A percentile compares a stretch with the other conserved stretches of the same genome.
Evolutionary conservation across 1,284 basidiomycete species (phyloP).

Genomic region (Ceratobasidium sp.): DNA sequence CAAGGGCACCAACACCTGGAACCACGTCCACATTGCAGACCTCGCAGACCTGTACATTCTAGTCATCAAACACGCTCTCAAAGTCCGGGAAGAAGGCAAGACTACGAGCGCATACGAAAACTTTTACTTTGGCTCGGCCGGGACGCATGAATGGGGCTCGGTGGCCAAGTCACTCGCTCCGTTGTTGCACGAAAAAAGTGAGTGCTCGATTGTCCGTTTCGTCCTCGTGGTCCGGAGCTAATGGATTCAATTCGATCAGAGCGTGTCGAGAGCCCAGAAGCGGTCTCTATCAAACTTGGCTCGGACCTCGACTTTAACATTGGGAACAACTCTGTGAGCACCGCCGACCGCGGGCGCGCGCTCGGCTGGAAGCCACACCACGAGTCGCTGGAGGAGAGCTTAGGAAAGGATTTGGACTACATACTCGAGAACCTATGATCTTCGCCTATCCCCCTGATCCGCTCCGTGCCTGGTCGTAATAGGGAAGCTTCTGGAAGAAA

Average conservation of each 20-base stretch:
- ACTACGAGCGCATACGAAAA: slow-evolving; percentile 31
- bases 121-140: slow-evolving; percentile 41
- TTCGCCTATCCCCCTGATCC: not conserved
- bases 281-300: slow-evolving; percentile 1
- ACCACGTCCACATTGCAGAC: slow-evolving; percentile 45
- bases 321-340: slow-evolving; percentile 21
- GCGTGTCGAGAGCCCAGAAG: slow-evolving; percentile 3
- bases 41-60: slow-evolving; percentile 44
- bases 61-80: slow-evolving; percentile 43
- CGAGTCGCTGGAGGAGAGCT: not conserved
- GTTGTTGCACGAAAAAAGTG: slow-evolving; percentile 35
- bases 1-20: slow-evolving; percentile 49
- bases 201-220: not conserved
- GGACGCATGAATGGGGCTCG: slow-evolving; percentile 24
- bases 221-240: not conserved
- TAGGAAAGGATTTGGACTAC: slow-evolving; percentile 1
- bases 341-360: slow-evolving; percentile 13
- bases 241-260: not conserved
- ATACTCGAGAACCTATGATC: slow-evolving; percentile 3
- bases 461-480: slow-evolving; percentile 8
- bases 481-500: not conserved
- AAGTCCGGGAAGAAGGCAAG: not conserved
- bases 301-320: slow-evolving; percentile 14
- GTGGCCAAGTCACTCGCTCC: slow-evolving; percentile 33
- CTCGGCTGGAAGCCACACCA: slow-evolving; percentile 14